Conservation (phyloP, 495 filamentous ascomycete species). For the Penicillium tannophilum region DNA sequence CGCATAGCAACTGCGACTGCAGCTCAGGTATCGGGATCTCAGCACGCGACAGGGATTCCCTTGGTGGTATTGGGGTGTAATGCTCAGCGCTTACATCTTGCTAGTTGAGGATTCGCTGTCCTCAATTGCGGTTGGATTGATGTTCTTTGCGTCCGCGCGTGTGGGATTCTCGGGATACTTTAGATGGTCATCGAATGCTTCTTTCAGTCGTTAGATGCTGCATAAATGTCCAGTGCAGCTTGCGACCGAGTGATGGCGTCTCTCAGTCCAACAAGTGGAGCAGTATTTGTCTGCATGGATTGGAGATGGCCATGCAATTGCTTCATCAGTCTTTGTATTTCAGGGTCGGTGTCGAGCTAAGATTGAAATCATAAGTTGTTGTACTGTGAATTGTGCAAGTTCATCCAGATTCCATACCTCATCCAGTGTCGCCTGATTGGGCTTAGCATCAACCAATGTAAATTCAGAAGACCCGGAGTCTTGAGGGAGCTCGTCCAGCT, state of each 20-base stretch:
- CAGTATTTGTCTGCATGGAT: slow-evolving; percentile 57
- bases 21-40: slow-evolving; percentile 13
- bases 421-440: slow-evolving; percentile 28
- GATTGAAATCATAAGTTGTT: neutral
- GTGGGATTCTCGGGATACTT: neutral
- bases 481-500: slow-evolving; percentile 31
- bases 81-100: neutral
- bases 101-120: neutral
- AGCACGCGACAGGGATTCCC: slow-evolving; percentile 15
- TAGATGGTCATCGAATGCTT: neutral
- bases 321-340: slow-evolving; percentile 36
- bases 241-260: slow-evolving; percentile 54
- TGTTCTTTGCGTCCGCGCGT: neutral
- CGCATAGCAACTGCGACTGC: slow-evolving; percentile 4
- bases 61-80: slow-evolving; percentile 1
- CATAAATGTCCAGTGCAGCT: slow-evolving; percentile 50
- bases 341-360: slow-evolving; percentile 46
- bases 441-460: slow-evolving; percentile 28
- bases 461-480: slow-evolving; percentile 27
- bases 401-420: slow-evolving; percentile 29
- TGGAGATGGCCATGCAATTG: slow-evolving; percentile 58
- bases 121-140: neutral
- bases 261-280: slow-evolving; percentile 52
- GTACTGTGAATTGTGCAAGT: neutral
- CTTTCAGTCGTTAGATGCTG: slow-evolving; percentile 41